Percentiles rank a stretch among this genome's conserved stretches.
phyloP scores from a whole-genome alignment of 2,329 filamentous ascomycete genomes.

The Harringtonia lauricola region DNA sequence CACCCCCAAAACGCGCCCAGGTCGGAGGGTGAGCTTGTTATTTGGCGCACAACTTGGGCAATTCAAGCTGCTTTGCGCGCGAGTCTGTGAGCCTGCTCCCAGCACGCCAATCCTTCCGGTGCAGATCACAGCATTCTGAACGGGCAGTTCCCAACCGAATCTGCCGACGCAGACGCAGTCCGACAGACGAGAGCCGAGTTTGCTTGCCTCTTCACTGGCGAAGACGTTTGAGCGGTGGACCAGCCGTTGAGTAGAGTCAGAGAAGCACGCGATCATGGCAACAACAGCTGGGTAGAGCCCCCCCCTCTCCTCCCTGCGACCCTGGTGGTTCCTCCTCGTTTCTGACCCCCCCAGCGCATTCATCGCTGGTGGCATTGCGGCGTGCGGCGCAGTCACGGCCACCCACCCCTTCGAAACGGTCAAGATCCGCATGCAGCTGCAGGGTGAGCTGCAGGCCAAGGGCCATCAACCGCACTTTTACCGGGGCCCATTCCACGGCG shows the following conservation, averaged over 20 bases:
- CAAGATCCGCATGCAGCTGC: conserved; percentile 95
- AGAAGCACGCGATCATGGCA: conserved; percentile 6
- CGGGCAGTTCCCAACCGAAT: no score
- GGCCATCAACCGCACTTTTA: conserved; percentile 80
- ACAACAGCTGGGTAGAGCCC: conserved; percentile 10
- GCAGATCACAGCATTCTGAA: no score
- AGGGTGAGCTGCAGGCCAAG: conserved; percentile 87
- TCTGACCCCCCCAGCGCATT: conserved; percentile 53
- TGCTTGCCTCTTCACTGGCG: no score
- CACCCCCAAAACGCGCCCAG: no score
- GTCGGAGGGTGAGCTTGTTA: no score
- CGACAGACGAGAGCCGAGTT: no score
- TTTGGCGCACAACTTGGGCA: no score
- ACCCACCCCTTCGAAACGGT: conserved; percentile 98
- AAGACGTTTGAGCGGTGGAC: neutral
- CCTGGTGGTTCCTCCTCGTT: neutral
- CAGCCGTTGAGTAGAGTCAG: neutral
- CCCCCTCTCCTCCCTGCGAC: neutral
- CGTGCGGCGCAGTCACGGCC: conserved; percentile 92
- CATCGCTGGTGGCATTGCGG: conserved; percentile 90
- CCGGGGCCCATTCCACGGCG: conserved; percentile 81
- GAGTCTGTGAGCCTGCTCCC: no score
- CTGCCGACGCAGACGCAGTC: no score
- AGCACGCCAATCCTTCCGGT: no score
- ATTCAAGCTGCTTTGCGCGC: no score